These are phyloP conservation scores for Scleromitrula shiraiana DNA, from an alignment of 2,329 filamentous ascomycete genomes.

Conservation along the genomic window DNA sequence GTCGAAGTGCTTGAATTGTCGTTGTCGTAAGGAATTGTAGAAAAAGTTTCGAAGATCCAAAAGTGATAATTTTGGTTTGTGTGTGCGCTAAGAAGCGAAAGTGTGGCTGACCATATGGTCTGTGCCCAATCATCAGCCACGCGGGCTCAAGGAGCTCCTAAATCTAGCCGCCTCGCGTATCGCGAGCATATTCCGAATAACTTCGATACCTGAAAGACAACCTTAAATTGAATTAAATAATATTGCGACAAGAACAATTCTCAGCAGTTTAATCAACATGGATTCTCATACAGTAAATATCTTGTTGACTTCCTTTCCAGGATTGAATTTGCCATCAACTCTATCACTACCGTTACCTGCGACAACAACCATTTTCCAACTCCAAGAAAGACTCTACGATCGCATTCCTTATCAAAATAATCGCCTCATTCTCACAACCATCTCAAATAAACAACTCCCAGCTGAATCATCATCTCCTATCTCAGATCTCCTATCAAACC, in stretches of 20 bases:
- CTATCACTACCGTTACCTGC: constrained; percentile 65
- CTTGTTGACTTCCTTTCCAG: constrained; percentile 75
- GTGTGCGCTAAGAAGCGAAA: constrained; percentile 11
- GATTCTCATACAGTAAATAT: constrained; percentile 60
- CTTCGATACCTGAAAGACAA: not conserved
- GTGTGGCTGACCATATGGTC: constrained; percentile 11
- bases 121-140: accelerated
- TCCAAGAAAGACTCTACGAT: constrained; percentile 54
- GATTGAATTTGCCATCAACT: constrained; percentile 75
- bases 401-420: constrained; percentile 50
- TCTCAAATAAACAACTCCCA: constrained; percentile 64
- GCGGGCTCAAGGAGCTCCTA: too few relatives aligned
- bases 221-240: too few relatives aligned
- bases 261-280: constrained; percentile 36
- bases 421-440: constrained; percentile 72
- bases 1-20: constrained; percentile 11
- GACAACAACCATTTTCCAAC: constrained; percentile 56
- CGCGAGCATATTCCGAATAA: too few relatives aligned
- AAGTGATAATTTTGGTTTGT: constrained; percentile 10
- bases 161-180: too few relatives aligned
- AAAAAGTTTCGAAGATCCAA: not conserved
- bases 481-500: constrained; percentile 49
- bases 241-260: too few relatives aligned
- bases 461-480: constrained; percentile 46
- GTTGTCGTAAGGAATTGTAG: constrained; percentile 15